Base-by-base conservation (phyloP, 257 asterid species). In the Solanum pimpinellifolium region DNA sequence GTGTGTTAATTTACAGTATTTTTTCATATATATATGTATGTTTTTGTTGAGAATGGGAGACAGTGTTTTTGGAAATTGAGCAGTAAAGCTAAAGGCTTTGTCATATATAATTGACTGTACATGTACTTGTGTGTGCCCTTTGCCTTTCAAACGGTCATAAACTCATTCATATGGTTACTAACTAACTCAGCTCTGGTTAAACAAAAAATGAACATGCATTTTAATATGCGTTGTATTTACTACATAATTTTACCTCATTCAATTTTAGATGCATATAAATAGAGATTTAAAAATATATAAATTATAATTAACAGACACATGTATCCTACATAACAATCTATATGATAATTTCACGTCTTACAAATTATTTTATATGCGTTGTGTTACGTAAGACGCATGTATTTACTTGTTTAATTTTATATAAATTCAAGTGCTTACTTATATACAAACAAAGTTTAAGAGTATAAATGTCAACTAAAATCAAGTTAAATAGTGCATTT, bases 121-220 rank as follows among this genome's bases (percentile, higher is more conserved):
- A 9, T 78, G 66, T 78, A 78, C 66, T 77, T 46, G 84, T 78
- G 62, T 41, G 42, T 60, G 68, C 39, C 35, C 9, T 9, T 25
- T 78, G 42, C 42, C 65, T 47, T 66, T 74, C 83, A 75, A 87
- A 89, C 93, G 89, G 93, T 89, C 89, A 66, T 86, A 89, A 91
- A 91, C 90, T 86, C 91, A 66, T 37, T 29, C 14, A 33, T 14
- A 33, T 74, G 87, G 37, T 89, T 70, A 49, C 9, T 41, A 83
- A 66, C 29, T 77, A 89, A 90, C 92, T 86, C 88, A 56, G 33
- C 88, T 78, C 27, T 78, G 18, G 84, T 78, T 78, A 27, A 78
- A 44, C 60, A n/a, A n/a, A 76, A 12, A 76, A 49, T 49, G 6
- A 49, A 49, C 6, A 0, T 5, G 8, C 6, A 0, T 49, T 49